Evolutionary conservation across 768 basidiomycete species (phyloP).

Genomic region (Pseudohyphozyma bogoriensis): DNA sequence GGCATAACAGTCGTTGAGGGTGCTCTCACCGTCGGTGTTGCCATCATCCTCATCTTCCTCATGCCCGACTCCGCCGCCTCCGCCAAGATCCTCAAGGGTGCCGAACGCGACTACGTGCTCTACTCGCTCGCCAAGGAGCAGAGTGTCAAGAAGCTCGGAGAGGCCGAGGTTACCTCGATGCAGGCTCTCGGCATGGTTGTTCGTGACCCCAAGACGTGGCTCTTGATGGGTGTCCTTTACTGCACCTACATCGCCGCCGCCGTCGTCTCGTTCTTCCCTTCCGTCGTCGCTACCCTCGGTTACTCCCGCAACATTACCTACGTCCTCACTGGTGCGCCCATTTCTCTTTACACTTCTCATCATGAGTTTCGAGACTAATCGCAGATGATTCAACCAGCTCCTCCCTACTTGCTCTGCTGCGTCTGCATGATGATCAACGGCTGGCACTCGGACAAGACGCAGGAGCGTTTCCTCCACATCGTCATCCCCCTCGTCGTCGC

Average conservation of each 20-base stretch:
- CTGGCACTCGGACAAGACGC: conserved; percentile 56
- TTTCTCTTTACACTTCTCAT: no score
- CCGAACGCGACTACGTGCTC: background rate
- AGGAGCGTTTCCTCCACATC: conserved; percentile 63
- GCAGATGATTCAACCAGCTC: conserved; percentile 6
- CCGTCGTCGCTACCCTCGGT: conserved; percentile 33
- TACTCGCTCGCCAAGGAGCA: background rate
- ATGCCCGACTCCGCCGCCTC: conserved; percentile 8
- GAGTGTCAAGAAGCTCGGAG: background rate
- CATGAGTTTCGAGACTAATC: no score
- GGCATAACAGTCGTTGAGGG: conserved; percentile 12
- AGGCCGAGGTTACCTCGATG: background rate
- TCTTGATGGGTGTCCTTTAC: conserved; percentile 1
- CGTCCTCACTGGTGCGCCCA: conserved; percentile 22
- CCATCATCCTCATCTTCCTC: conserved; percentile 30
- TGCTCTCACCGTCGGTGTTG: conserved; percentile 17
- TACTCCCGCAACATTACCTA: conserved; percentile 31
- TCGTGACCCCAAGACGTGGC: background rate
- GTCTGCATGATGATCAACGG: conserved; percentile 12
- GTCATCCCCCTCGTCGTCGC: conserved; percentile 49
- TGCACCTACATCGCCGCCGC: conserved; percentile 1
- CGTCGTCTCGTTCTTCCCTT: conserved; percentile 30
- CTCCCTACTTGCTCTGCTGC: conserved; percentile 23
- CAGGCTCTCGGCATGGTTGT: background rate
- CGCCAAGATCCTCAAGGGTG: background rate